Evolutionary conservation across 2,329 filamentous ascomycete genomes (phyloP).

Genomic region (Colletotrichum navitas): DNA sequence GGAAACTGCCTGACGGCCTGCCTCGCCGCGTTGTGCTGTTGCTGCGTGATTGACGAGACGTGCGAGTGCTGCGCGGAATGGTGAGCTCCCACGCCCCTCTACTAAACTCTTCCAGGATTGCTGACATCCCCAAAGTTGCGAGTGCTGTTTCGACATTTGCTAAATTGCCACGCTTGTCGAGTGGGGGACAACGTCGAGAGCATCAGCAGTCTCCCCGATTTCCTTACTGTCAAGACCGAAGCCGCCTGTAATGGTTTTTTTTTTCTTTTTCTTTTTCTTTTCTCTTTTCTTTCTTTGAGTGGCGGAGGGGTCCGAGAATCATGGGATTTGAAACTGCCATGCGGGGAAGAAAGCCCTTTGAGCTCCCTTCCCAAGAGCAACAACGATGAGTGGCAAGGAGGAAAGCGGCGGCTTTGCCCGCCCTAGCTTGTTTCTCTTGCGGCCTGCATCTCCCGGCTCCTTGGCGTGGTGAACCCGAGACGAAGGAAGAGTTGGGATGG

Average conservation of each 20-base stretch:
- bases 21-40: slow-evolving; percentile 64
- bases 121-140: slow-evolving; percentile 48
- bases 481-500: slow-evolving; percentile 29
- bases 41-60: slow-evolving; percentile 63
- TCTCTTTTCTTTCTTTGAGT: not conserved
- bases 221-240: slow-evolving; percentile 1
- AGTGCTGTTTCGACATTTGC: slow-evolving; percentile 51
- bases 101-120: not conserved
- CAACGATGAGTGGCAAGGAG: not conserved
- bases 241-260: not conserved
- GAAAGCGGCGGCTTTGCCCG: not conserved
- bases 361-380: not conserved
- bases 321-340: slow-evolving; percentile 4
- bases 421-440: not conserved
- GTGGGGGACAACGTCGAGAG: not conserved
- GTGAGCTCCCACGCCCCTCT: slow-evolving; percentile 47
- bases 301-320: slow-evolving; percentile 3
- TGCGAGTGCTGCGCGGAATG: slow-evolving; percentile 60
- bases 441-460: not conserved
- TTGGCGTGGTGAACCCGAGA: slow-evolving; percentile 5
- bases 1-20: slow-evolving; percentile 61
- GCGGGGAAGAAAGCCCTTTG: not conserved
- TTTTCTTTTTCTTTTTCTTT: not conserved
- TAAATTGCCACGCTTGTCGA: slow-evolving; percentile 12
- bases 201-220: slow-evolving; percentile 10